These are phyloP conservation scores for Gigaspora rosea DNA, from an alignment of 192 early-diverging fungal genomes.

Conservation along the genomic window DNA sequence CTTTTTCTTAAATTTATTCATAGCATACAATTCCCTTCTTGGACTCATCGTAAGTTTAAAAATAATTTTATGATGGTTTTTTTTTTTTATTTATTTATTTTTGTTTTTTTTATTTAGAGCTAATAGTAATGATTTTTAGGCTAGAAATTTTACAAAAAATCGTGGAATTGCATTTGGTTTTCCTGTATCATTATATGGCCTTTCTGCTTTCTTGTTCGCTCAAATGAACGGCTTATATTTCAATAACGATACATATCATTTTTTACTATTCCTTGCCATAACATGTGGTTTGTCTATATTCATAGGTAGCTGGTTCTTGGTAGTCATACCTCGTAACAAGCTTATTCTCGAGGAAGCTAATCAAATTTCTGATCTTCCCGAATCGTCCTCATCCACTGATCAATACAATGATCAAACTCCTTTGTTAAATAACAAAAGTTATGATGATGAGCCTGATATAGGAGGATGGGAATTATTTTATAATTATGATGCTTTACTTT, in stretches of 20 bases:
- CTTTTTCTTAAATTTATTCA: too few species aligned
- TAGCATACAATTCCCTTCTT: too few species aligned
- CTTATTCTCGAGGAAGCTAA: neutral
- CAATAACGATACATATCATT: slow-evolving; percentile 49
- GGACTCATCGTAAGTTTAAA: too few species aligned
- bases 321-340: slow-evolving; percentile 6
- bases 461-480: slow-evolving; percentile 38
- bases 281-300: slow-evolving; percentile 51
- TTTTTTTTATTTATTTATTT: too few species aligned
- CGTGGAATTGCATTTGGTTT: slow-evolving; percentile 62
- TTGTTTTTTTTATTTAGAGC: neutral
- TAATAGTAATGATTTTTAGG: neutral
- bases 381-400: neutral
- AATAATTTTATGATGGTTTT: too few species aligned
- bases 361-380: neutral
- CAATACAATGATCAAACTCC: neutral
- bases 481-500: slow-evolving; percentile 29
- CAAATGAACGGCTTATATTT: slow-evolving; percentile 57
- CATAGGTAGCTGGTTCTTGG: slow-evolving; percentile 37
- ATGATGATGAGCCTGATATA: neutral
- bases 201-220: slow-evolving; percentile 65
- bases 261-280: slow-evolving; percentile 54
- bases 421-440: slow-evolving; percentile 1
- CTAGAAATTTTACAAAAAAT: slow-evolving; percentile 54
- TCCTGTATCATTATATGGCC: slow-evolving; percentile 59